A percentile compares a stretch with the other conserved stretches of the same genome.
phyloP scores from a whole-genome alignment of 257 asterid genomes.

The Craterostigma plantagineum region DNA sequence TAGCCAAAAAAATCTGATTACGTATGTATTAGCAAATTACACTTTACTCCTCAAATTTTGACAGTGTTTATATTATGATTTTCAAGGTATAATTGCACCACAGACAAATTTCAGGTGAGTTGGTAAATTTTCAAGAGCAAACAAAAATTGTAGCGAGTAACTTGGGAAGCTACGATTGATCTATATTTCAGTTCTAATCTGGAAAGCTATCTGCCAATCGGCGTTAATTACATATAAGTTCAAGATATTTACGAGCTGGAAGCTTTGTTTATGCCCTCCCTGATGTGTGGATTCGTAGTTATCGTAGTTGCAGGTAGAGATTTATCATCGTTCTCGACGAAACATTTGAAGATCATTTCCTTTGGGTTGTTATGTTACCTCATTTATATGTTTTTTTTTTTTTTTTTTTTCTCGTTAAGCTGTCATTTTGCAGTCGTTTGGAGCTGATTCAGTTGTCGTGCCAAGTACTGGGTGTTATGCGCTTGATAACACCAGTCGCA shows the following conservation, averaged over 20 bases:
- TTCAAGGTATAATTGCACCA: too few relatives aligned
- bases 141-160: too few relatives aligned
- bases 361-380: background rate
- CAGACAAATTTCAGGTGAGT: too few relatives aligned
- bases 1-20: too few relatives aligned
- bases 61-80: too few relatives aligned
- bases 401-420: constrained; percentile 19
- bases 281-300: constrained; percentile 17
- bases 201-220: constrained; percentile 6
- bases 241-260: constrained; percentile 13
- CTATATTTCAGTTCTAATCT: too few relatives aligned
- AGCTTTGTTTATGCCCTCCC: background rate
- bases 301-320: constrained; percentile 30
- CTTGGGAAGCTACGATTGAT: too few relatives aligned
- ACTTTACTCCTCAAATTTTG: too few relatives aligned
- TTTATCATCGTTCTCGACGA: background rate
- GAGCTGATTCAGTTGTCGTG: constrained; percentile 50
- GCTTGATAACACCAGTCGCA: constrained; percentile 57
- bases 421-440: constrained; percentile 28
- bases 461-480: constrained; percentile 70
- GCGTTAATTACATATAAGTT: too few relatives aligned
- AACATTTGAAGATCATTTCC: too few relatives aligned
- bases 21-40: too few relatives aligned
- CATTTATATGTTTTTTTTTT: background rate
- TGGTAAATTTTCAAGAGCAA: too few relatives aligned